These are phyloP conservation scores for Coccomyxa subellipsoidea DNA, from an alignment of 163 green algal genomes.

Conservation along the genomic window DNA sequence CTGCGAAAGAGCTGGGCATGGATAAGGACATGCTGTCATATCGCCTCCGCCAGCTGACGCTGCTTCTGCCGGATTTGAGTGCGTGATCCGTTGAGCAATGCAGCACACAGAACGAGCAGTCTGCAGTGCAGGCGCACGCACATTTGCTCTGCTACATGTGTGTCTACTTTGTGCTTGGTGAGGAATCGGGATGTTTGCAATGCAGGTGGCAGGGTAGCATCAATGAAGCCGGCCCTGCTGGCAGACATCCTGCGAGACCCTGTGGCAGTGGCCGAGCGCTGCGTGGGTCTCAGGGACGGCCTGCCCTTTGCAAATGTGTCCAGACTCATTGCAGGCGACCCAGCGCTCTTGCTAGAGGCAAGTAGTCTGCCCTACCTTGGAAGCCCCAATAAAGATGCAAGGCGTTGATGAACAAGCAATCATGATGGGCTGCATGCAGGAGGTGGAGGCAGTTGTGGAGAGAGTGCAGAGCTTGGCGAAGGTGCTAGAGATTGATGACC, in stretches of 20 bases:
- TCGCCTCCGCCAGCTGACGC: conserved; percentile 20
- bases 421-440: background rate
- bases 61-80: conserved; percentile 18
- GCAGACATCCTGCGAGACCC: conserved; percentile 34
- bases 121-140: background rate
- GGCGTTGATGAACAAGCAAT: background rate
- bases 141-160: background rate
- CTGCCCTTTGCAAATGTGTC: conserved; percentile 31
- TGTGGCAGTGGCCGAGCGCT: conserved; percentile 15
- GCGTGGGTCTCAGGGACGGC: conserved; percentile 22
- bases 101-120: too few relatives aligned
- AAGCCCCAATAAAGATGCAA: too few relatives aligned
- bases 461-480: background rate
- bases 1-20: conserved; percentile 21
- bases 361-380: background rate
- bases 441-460: background rate
- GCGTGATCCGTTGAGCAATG: background rate
- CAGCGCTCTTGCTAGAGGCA: conserved; percentile 34
- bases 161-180: background rate
- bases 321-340: conserved; percentile 19
- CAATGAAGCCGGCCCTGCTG: conserved; percentile 35
- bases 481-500: background rate
- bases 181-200: background rate
- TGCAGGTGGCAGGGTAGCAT: conserved; percentile 18
- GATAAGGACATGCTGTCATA: conserved; percentile 16